Evolutionary conservation across 1,284 basidiomycete genomes (phyloP).

Genomic region (Cryptococcus hybrid): DNA sequence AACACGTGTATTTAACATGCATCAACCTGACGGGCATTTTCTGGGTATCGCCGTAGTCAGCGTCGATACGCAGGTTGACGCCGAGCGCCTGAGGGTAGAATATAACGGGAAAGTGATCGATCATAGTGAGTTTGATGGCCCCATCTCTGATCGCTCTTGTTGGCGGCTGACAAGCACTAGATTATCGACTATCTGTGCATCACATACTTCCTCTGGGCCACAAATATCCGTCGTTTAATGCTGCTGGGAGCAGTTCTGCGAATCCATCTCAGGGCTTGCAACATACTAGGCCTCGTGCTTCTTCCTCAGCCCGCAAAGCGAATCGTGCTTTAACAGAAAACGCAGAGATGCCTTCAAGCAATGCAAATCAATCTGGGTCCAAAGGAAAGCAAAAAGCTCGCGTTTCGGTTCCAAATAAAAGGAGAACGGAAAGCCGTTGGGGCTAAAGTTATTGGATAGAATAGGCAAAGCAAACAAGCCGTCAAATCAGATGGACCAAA

Average conservation of each 20-base stretch:
- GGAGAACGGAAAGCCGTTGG: no score
- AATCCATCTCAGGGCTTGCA: background rate
- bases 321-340: background rate
- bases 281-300: background rate
- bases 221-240: background rate
- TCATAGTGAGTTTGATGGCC: background rate
- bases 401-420: background rate
- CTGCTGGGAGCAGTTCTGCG: background rate
- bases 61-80: background rate
- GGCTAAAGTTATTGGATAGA: no score
- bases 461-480: no score
- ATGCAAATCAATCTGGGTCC: background rate
- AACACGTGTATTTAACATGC: conserved; percentile 4
- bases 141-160: no score
- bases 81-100: background rate
- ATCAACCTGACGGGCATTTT: conserved; percentile 9
- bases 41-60: conserved; percentile 11
- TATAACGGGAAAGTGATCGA: background rate
- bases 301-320: background rate
- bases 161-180: background rate
- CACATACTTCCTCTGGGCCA: background rate
- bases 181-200: background rate
- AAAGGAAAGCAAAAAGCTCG: background rate
- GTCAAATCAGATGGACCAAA: no score
- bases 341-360: no score